These are phyloP conservation scores for Gentiana dahurica DNA, from an alignment of 257 asterid genomes.

Conservation along the genomic window DNA sequence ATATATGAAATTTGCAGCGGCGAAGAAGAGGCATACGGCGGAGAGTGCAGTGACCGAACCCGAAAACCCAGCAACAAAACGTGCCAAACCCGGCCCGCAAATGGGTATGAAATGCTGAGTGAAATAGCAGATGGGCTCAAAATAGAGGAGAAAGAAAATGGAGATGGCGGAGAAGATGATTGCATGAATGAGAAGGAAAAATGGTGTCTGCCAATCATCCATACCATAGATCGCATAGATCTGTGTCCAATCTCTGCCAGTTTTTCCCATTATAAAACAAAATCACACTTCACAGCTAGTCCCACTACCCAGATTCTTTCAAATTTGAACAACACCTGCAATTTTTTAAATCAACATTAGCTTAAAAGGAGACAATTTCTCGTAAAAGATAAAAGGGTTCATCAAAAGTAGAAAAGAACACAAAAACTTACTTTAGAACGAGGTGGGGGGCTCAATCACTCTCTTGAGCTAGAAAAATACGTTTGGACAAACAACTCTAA, in stretches of 20 bases:
- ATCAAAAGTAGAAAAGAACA: no score
- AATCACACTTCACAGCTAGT: neutral
- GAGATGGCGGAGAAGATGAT: slow-evolving; percentile 50
- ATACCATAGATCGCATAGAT: slow-evolving; percentile 94
- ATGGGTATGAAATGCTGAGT: slow-evolving; percentile 39
- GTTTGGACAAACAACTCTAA: no score
- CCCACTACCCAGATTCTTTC: no score
- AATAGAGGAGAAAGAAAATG: slow-evolving; percentile 55
- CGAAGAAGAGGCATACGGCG: slow-evolving; percentile 77
- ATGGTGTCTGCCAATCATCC: slow-evolving; percentile 82
- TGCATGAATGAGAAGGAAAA: slow-evolving; percentile 64
- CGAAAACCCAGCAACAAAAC: slow-evolving; percentile 73
- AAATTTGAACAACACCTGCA: slow-evolving; percentile 3
- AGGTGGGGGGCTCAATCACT: no score
- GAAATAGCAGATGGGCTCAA: slow-evolving; percentile 58
- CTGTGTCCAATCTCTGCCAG: slow-evolving; percentile 85
- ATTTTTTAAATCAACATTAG: slow-evolving; percentile 16
- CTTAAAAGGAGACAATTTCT: neutral
- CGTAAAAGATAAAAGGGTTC: no score
- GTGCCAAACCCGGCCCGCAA: slow-evolving; percentile 53
- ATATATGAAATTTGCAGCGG: slow-evolving; percentile 73
- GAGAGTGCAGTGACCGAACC: slow-evolving; percentile 87
- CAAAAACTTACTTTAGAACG: no score
- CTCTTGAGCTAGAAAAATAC: no score
- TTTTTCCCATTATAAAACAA: slow-evolving; percentile 43